phyloP scores from a whole-genome alignment of 768 basidiomycete species.

The Exidia glandulosa region DNA sequence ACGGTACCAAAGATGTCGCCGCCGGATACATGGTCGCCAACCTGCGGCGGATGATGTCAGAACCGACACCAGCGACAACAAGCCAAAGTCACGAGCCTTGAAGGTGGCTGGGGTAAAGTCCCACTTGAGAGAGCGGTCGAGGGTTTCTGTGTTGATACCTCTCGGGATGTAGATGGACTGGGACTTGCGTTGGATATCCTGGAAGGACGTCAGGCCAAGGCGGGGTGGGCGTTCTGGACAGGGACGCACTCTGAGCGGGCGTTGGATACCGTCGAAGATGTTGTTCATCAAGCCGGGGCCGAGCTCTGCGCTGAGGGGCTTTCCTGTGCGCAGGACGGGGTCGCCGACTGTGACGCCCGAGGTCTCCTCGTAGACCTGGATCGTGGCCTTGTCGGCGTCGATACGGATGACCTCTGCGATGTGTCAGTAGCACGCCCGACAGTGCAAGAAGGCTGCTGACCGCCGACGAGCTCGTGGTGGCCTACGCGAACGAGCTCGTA shows the following conservation, averaged over 20 bases:
- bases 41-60: constrained; percentile 30
- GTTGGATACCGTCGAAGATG: constrained; percentile 95
- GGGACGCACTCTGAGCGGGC: constrained; percentile 67
- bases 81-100: constrained; percentile 37
- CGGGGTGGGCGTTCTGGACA: constrained; percentile 1
- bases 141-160: constrained; percentile 94
- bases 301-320: constrained; percentile 94
- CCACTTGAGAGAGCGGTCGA: constrained; percentile 84
- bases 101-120: constrained; percentile 81
- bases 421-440: no score
- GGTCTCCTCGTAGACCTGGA: constrained; percentile 99
- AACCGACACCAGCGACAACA: neutral
- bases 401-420: constrained; percentile 97
- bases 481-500: constrained; percentile 97
- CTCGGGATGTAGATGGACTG: constrained; percentile 99
- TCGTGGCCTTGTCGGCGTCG: constrained; percentile 94
- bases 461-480: constrained; percentile 96
- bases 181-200: constrained; percentile 90
- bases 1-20: constrained; percentile 94
- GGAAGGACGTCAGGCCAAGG: no score
- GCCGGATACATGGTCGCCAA: constrained; percentile 94
- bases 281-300: constrained; percentile 99
- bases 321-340: constrained; percentile 93
- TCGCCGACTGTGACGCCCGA: constrained; percentile 98
- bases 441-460: no score